Evolutionary conservation across 2,329 filamentous ascomycete species (phyloP).

Genomic region (Coniosporium tulheliwenetii): DNA sequence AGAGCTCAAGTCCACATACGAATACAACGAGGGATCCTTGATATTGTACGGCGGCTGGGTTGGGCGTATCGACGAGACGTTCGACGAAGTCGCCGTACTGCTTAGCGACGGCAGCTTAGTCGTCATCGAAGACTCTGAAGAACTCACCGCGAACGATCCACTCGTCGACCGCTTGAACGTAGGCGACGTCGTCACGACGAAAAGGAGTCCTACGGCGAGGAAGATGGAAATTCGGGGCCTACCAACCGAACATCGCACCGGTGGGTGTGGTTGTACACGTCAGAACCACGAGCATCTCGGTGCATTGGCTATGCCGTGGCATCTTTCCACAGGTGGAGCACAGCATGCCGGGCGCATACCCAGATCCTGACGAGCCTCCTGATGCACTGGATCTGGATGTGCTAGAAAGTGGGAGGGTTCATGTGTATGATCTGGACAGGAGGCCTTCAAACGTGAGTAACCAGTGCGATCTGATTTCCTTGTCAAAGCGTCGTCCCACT

Average conservation of each 20-base stretch:
- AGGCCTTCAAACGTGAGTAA: constrained; percentile 2
- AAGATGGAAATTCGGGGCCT: constrained; percentile 36
- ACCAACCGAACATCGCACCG: constrained; percentile 31
- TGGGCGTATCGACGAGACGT: constrained; percentile 34
- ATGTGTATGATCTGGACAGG: constrained; percentile 25
- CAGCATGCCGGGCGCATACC: not conserved
- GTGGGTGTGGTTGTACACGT: constrained; percentile 37
- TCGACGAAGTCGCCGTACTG: constrained; percentile 33
- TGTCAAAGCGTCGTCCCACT: too few species aligned
- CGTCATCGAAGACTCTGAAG: constrained; percentile 29
- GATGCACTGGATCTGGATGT: constrained; percentile 16
- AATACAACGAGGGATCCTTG: constrained; percentile 33
- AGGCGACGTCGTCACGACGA: constrained; percentile 35
- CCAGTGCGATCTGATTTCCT: too few species aligned
- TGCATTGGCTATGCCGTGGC: constrained; percentile 35
- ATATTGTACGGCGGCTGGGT: constrained; percentile 41
- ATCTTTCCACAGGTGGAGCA: too few species aligned
- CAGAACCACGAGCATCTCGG: constrained; percentile 26
- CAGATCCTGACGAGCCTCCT: constrained; percentile 9
- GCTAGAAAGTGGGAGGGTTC: constrained; percentile 24
- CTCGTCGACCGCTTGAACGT: constrained; percentile 22
- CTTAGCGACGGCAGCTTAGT: constrained; percentile 39
- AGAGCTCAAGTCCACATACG: constrained; percentile 29
- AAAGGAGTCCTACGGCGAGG: constrained; percentile 35
- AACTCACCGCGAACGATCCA: constrained; percentile 22